phyloP scores from a whole-genome alignment of 768 basidiomycete species.

The Dendrothele bispora region DNA sequence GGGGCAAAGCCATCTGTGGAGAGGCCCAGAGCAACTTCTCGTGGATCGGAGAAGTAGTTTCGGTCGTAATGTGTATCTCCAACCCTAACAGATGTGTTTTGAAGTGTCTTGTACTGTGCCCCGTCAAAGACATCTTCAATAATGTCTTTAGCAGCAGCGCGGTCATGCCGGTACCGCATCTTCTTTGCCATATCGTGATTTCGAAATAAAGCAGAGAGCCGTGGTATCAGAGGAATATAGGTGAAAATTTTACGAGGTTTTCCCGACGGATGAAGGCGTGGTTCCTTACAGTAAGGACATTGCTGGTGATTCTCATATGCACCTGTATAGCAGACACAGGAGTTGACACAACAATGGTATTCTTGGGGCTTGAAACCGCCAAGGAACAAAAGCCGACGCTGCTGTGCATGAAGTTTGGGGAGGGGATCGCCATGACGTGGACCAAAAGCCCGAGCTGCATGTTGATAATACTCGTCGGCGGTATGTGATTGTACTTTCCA shows the following conservation, averaged over 20 bases:
- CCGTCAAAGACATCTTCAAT: constrained; percentile 38
- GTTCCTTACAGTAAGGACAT: no score
- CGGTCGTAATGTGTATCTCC: constrained; percentile 20
- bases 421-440: no score
- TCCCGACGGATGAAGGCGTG: no score
- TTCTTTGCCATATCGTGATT: constrained; percentile 17
- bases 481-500: no score
- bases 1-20: constrained; percentile 43
- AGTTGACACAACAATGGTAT: no score
- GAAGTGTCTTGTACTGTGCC: constrained; percentile 25
- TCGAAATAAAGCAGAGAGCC: constrained; percentile 20
- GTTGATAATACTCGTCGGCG: no score
- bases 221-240: constrained; percentile 34
- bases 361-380: no score
- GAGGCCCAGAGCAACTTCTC: constrained; percentile 43
- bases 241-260: constrained; percentile 27
- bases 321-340: no score
- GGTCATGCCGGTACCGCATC: constrained; percentile 26
- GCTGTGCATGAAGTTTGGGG: no score
- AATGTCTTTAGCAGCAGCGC: constrained; percentile 14
- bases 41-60: constrained; percentile 34
- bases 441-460: no score
- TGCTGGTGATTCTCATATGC: no score
- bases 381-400: no score
- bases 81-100: constrained; percentile 21